Evolutionary conservation across 2,329 filamentous ascomycete species (phyloP).

Genomic region (Penicillium sp.): DNA sequence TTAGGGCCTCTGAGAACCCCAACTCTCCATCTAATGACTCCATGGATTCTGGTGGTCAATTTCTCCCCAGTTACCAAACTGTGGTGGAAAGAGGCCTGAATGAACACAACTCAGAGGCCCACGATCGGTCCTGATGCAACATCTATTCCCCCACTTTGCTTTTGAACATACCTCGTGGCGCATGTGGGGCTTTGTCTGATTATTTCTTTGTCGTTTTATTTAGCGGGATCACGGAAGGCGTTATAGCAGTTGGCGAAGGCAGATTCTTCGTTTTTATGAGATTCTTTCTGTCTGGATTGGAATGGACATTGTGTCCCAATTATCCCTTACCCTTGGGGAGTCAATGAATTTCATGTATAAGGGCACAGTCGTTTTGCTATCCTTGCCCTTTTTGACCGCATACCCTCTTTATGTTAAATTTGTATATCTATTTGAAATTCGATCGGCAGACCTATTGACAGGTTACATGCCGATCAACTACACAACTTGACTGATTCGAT

Average conservation of each 20-base stretch:
- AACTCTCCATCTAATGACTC: not conserved
- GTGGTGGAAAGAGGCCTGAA: conserved; percentile 16
- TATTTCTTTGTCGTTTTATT: conserved; percentile 20
- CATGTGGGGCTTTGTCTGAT: conserved; percentile 4
- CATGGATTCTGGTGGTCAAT: conserved; percentile 4
- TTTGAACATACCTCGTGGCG: conserved; percentile 16
- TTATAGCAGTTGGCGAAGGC: conserved; percentile 17
- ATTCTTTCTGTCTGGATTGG: conserved; percentile 1
- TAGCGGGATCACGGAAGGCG: conserved; percentile 28
- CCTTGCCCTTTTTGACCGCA: not conserved
- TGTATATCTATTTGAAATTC: conserved; percentile 1
- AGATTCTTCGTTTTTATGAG: conserved; percentile 11
- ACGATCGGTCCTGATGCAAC: conserved; percentile 1
- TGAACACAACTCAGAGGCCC: conserved; percentile 8
- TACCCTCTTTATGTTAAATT: conserved; percentile 1
- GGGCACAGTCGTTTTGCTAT: conserved; percentile 12
- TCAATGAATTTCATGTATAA: conserved; percentile 19
- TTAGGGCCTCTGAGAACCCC: not conserved
- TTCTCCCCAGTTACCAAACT: conserved; percentile 24
- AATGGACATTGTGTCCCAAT: conserved; percentile 1
- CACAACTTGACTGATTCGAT: not conserved
- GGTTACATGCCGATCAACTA: not conserved
- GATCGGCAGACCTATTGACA: not conserved
- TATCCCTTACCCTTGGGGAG: not conserved
- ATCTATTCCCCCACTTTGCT: conserved; percentile 3